Conservation (phyloP, 352 stramenopile species). For the Phytophthora citrophthora region DNA sequence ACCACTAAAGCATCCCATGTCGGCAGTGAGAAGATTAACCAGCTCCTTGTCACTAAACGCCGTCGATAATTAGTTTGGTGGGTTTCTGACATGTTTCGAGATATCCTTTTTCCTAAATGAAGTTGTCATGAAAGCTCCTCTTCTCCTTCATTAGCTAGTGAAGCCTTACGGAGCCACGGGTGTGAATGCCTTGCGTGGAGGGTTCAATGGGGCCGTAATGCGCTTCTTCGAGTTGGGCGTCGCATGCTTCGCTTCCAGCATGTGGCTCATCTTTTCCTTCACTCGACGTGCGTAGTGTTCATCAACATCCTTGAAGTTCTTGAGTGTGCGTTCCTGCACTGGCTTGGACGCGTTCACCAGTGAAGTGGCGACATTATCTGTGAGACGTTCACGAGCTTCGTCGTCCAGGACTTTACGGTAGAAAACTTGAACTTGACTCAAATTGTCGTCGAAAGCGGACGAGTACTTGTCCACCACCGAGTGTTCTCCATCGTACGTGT, state of each 20-base stretch:
- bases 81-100: too few relatives aligned
- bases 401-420: slow-evolving; percentile 72
- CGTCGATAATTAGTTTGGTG: too few relatives aligned
- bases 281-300: slow-evolving; percentile 40
- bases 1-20: too few relatives aligned
- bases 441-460: slow-evolving; percentile 80
- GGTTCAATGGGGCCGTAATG: slow-evolving; percentile 36
- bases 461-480: slow-evolving; percentile 52
- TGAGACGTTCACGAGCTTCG: slow-evolving; percentile 62
- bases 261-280: slow-evolving; percentile 45
- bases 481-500: slow-evolving; percentile 32
- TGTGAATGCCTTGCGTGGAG: slow-evolving; percentile 39
- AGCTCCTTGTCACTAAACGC: too few relatives aligned
- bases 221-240: slow-evolving; percentile 36
- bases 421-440: slow-evolving; percentile 70
- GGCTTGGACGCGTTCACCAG: slow-evolving; percentile 49
- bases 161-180: slow-evolving; percentile 33
- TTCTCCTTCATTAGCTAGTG: background rate
- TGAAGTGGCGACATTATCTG: slow-evolving; percentile 77
- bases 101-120: background rate
- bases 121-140: too few relatives aligned
- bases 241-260: slow-evolving; percentile 30
- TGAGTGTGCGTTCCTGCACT: slow-evolving; percentile 38
- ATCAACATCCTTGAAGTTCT: slow-evolving; percentile 44
- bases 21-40: too few relatives aligned